Evolutionary conservation across 225 moss, liverwort and hornwort genomes (phyloP).

Genomic region (Neckera pumila): DNA sequence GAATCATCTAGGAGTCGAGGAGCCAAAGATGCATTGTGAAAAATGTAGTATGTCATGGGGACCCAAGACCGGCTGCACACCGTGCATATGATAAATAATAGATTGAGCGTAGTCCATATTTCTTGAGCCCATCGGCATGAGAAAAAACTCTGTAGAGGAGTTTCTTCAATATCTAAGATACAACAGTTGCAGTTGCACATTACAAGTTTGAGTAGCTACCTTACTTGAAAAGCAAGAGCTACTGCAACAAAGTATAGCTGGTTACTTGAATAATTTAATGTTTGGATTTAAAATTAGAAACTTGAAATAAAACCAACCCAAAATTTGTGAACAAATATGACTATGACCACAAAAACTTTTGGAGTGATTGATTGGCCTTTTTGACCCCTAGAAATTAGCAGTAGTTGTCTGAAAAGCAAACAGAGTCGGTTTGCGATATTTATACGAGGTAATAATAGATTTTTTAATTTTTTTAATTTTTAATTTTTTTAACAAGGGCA

Average conservation of each 20-base stretch:
- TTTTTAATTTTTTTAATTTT: neutral
- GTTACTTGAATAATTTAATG: neutral
- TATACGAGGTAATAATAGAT: neutral
- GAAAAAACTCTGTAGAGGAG: too few relatives aligned
- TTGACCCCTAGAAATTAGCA: neutral
- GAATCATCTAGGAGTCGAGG: too few relatives aligned
- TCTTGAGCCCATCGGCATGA: too few relatives aligned
- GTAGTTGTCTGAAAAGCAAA: neutral
- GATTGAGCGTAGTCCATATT: too few relatives aligned
- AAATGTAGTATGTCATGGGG: too few relatives aligned
- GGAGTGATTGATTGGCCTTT: neutral
- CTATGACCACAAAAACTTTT: neutral
- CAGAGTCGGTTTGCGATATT: neutral
- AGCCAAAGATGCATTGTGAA: too few relatives aligned
- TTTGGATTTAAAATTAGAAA: neutral
- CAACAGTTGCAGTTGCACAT: too few relatives aligned
- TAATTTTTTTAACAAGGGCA: neutral
- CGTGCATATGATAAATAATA: too few relatives aligned
- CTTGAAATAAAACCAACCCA: neutral
- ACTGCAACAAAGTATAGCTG: neutral
- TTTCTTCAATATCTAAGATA: too few relatives aligned
- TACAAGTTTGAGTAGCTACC: neutral
- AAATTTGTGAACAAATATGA: neutral
- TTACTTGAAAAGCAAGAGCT: neutral
- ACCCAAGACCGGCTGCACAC: too few relatives aligned